These are phyloP conservation scores for Multifurca ochricompacta DNA, from an alignment of 768 basidiomycete species.

Conservation along the genomic window DNA sequence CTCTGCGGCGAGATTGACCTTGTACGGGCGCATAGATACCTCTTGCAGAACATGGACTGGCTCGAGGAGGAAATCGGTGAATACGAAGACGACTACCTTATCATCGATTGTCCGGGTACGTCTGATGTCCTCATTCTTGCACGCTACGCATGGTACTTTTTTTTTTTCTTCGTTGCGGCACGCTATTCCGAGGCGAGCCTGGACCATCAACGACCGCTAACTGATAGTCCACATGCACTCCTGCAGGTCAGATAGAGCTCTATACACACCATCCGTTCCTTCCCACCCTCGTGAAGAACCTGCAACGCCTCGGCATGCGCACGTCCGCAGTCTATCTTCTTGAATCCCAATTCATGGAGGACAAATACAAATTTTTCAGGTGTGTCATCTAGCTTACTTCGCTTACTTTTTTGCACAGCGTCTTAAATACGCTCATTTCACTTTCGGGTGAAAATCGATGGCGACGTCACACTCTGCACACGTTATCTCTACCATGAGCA, in stretches of 20 bases:
- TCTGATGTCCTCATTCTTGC: background rate
- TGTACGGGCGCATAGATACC: slow-evolving; percentile 52
- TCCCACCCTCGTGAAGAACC: slow-evolving; percentile 74
- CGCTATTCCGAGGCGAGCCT: background rate
- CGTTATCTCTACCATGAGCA: background rate
- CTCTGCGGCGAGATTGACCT: background rate
- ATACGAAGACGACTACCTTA: slow-evolving; percentile 92
- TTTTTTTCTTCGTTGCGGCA: slow-evolving; percentile 1
- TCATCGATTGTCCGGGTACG: slow-evolving; percentile 85
- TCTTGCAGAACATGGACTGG: slow-evolving; percentile 97
- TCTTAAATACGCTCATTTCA: slow-evolving; percentile 1
- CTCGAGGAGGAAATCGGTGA: slow-evolving; percentile 92
- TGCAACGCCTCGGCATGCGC: slow-evolving; percentile 71
- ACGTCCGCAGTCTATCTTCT: slow-evolving; percentile 89
- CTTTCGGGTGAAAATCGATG: background rate
- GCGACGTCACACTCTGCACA: slow-evolving; percentile 2
- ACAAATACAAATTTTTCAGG: slow-evolving; percentile 97
- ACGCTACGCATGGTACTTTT: background rate
- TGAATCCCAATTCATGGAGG: slow-evolving; percentile 99
- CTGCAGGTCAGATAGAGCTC: slow-evolving; percentile 89
- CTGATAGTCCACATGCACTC: slow-evolving; percentile 1
- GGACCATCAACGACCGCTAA: background rate
- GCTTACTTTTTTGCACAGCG: slow-evolving; percentile 6
- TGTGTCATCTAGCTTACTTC: slow-evolving; percentile 24
- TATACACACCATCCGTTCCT: slow-evolving; percentile 98